Base-by-base conservation (phyloP, 2,329 filamentous ascomycete genomes). In the Alternaria sp. region DNA sequence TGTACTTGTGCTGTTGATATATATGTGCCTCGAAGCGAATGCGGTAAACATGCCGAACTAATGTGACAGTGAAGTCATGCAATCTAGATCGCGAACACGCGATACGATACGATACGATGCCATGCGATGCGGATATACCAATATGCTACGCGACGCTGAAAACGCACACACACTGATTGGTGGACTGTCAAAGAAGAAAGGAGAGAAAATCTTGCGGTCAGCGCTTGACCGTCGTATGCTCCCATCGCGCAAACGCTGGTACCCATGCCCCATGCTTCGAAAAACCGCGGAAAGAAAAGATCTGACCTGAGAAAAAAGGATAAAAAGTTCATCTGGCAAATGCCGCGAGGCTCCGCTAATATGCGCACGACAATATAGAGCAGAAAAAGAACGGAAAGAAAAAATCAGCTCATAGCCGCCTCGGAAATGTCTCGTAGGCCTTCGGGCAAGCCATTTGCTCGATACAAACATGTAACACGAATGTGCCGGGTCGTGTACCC, bases 181-280 rank as follows among this genome's bases (percentile, higher is more conserved):
- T 21, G 4, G 4, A 37, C 33, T 37, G 1, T n/a, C 1, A 23
- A 41, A 21, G n/a, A 54, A 15, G 14, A 26, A 23, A 44, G 4
- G n/a, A 7, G 33, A 30, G 50, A 55, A 61, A 44, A 41, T 43
- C 18, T 46, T 37, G 50, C 62, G 59, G 59, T 64, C 62, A 64
- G 62, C 62, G 58, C 62, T 64, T 64, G 62, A 64, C 59, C 62
- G 59, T 64, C 59, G 20, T 30, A 41, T 56, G 49, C 49, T 53
- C 47, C 20, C 50, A 30, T 55, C 23, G 44, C 57, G 41, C 55
- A 50, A 28, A 58, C 28, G 23, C 51, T 51, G 18, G 23, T 28
- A 41, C 44, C 50, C 51, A 60, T 60, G 58, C 44, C 23, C 26
- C 46, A 50, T 30, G 46, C 46, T 14, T 28, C 15, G 0, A 2